These are phyloP conservation scores for Kregervanrija fluxuum DNA, from an alignment of 805 yeast species.

Conservation along the genomic window DNA sequence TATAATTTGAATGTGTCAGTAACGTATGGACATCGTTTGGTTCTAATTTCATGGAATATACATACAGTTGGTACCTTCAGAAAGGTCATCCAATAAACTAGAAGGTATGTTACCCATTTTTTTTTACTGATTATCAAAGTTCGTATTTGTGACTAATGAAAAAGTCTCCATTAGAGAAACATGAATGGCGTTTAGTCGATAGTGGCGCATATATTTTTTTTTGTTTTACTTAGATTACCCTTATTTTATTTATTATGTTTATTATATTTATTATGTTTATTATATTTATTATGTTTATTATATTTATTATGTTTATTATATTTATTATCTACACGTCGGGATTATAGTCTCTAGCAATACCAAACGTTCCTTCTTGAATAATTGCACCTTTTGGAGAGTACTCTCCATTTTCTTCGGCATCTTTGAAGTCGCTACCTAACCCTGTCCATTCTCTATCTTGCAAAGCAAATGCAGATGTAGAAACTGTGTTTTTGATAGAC, in stretches of 20 bases:
- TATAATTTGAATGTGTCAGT: background rate
- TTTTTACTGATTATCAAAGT: background rate
- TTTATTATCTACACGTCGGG: slow-evolving; percentile 24
- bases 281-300: too few relatives aligned
- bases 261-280: too few relatives aligned
- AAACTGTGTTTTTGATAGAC: slow-evolving; percentile 67
- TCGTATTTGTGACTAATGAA: too few relatives aligned
- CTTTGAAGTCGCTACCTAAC: slow-evolving; percentile 71
- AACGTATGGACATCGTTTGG: background rate
- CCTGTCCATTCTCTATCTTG: slow-evolving; percentile 82
- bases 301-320: background rate
- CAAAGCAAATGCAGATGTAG: slow-evolving; percentile 77
- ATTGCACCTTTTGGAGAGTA: slow-evolving; percentile 59
- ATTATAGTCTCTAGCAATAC: slow-evolving; percentile 85
- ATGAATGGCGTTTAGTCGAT: too few relatives aligned
- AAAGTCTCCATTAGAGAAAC: too few relatives aligned
- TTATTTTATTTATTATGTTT: too few relatives aligned
- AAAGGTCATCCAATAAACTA: slow-evolving; percentile 51
- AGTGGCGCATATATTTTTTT: too few relatives aligned
- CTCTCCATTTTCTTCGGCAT: slow-evolving; percentile 31
- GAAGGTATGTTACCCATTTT: slow-evolving; percentile 33
- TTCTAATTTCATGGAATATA: slow-evolving; percentile 5
- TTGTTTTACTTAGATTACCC: too few relatives aligned
- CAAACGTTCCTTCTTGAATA: slow-evolving; percentile 76
- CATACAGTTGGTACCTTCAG: slow-evolving; percentile 75